A percentile compares a stretch with the other conserved stretches of the same genome.
phyloP scores from a whole-genome alignment of 345 rosid genomes.

The Lumnitzera littorea region DNA sequence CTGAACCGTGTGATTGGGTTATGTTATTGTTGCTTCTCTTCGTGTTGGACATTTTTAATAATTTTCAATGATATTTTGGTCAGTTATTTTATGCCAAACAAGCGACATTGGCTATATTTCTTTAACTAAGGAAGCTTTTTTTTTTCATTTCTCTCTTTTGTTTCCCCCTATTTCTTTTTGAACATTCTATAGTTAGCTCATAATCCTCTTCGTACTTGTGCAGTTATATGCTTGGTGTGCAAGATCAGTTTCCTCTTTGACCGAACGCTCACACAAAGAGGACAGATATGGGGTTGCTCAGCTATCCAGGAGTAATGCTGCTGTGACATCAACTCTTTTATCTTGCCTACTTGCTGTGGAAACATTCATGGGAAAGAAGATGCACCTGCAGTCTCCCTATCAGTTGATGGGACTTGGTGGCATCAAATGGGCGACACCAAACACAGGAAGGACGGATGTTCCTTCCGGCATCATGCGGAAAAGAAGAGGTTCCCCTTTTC shows the following conservation, averaged over 20 bases:
- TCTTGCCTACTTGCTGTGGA: constrained; percentile 79
- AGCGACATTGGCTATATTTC: neutral
- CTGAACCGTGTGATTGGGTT: too few relatives aligned
- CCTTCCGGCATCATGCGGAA: constrained; percentile 24
- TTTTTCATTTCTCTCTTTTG: too few relatives aligned
- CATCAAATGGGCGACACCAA: constrained; percentile 60
- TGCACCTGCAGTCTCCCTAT: constrained; percentile 52
- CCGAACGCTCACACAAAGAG: constrained; percentile 65
- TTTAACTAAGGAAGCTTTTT: neutral
- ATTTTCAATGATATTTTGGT: too few relatives aligned
- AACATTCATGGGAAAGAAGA: constrained; percentile 78
- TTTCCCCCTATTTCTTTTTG: too few relatives aligned
- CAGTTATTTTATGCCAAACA: too few relatives aligned
- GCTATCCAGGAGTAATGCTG: constrained; percentile 74
- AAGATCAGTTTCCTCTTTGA: constrained; percentile 52
- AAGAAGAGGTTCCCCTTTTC: constrained; percentile 38
- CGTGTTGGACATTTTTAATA: too few relatives aligned
- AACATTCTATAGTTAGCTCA: neutral
- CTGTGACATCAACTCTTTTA: constrained; percentile 60
- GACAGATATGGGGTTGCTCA: constrained; percentile 94
- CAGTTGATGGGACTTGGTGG: constrained; percentile 63
- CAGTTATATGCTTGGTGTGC: constrained; percentile 89
- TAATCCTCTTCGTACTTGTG: neutral
- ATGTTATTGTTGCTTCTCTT: too few relatives aligned
- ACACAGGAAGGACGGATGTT: constrained; percentile 50